Base-by-base conservation (phyloP, 2,329 filamentous ascomycete genomes). In the Pseudopithomyces chartarum region DNA sequence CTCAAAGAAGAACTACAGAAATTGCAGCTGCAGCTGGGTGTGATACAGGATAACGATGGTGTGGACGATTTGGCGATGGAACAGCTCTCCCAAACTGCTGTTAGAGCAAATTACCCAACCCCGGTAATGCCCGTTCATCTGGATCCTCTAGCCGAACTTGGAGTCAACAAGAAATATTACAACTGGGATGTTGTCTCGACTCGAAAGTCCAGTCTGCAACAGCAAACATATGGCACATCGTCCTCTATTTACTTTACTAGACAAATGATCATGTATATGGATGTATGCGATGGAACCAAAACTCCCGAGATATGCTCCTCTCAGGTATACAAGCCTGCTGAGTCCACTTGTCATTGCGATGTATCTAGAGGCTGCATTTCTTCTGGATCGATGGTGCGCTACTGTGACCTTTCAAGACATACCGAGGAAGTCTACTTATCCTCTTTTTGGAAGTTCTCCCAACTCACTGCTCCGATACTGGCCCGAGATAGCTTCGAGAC, bases 371-470 rank as follows among this genome's bases (percentile, higher is more conserved):
- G 4, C 39, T 15, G 11, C 11, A n/a, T 5, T 20, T 20, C 19
- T 19, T 11, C 39, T 3, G 19, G 3, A 42, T 42, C 39, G 1
- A n/a, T 50, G 10, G 55, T 50, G 6, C 20, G 29, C n/a, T 46
- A 65, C 6, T 64, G 67, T 10, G 72, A 74, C 40, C 63, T 82
- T 20, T 75, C 67, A 5, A 67, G 69, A 17, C 66, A 67, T 2
- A 76, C 83, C 59, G 81, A 84, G 65, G 79, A 82, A 45, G 78
- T 77, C 44, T 79, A 82, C 26, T 64, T 84, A 2, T 72, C 73
- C 20, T 63, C 82, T 1, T 84, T 80, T 60, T 84, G 82, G 81
- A 73, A 80, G 46, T 74, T 77, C 0, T 81, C 79, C 54, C 78
- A 84, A 52, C 70, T 68, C 3, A 64, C 76, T 0, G 73, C 73